A percentile compares a stretch with the other conserved stretches of the same genome.
phyloP scores from a whole-genome alignment of 768 basidiomycete genomes.

The Termitomyces sp. region DNA sequence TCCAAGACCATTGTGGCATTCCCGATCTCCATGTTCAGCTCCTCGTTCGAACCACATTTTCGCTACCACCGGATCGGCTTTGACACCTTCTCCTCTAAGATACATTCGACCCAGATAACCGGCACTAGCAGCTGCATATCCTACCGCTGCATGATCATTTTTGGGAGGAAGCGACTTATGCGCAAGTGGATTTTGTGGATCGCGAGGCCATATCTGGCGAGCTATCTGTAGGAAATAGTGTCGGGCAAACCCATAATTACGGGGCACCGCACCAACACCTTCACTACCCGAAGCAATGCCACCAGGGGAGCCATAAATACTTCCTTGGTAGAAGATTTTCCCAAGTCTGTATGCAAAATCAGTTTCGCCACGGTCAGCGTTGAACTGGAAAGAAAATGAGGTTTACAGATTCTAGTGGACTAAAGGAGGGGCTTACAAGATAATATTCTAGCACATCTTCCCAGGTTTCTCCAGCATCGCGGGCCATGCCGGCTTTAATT shows the following conservation, averaged over 20 bases:
- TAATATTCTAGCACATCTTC: slow-evolving; percentile 92
- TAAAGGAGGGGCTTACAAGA: slow-evolving; percentile 43
- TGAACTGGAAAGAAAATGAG: slow-evolving; percentile 55
- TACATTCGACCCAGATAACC: slow-evolving; percentile 93
- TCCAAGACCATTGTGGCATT: slow-evolving; percentile 86
- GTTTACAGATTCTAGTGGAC: background rate
- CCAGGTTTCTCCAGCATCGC: slow-evolving; percentile 90
- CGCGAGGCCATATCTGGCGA: slow-evolving; percentile 83
- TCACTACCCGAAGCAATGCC: slow-evolving; percentile 87
- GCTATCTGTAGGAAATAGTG: slow-evolving; percentile 85
- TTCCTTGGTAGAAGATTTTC: slow-evolving; percentile 95
- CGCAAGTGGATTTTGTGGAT: slow-evolving; percentile 53
- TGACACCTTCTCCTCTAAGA: slow-evolving; percentile 87
- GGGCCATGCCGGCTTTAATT: slow-evolving; percentile 78
- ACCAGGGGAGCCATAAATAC: slow-evolving; percentile 74
- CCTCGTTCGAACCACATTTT: slow-evolving; percentile 96
- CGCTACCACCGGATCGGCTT: slow-evolving; percentile 66
- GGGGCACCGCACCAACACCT: slow-evolving; percentile 84
- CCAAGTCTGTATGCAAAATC: slow-evolving; percentile 90
- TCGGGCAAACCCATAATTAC: slow-evolving; percentile 70
- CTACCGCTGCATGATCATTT: slow-evolving; percentile 47
- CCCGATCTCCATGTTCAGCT: slow-evolving; percentile 72
- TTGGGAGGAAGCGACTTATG: slow-evolving; percentile 36
- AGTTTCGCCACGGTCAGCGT: slow-evolving; percentile 87
- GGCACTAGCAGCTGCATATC: slow-evolving; percentile 74